Conservation (phyloP, 2,329 filamentous ascomycete species). For the Venturia oleaginea region DNA sequence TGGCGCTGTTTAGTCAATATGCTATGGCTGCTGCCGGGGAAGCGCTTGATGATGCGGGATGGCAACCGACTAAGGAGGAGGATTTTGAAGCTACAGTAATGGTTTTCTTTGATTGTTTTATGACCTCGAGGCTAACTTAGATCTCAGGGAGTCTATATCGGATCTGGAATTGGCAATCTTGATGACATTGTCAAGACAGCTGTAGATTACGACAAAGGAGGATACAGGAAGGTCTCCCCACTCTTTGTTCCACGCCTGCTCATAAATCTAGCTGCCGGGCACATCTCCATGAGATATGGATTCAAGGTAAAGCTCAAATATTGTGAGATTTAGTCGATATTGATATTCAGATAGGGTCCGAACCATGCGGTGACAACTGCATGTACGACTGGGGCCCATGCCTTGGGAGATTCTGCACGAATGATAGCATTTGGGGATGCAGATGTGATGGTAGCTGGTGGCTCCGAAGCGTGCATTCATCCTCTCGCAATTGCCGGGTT, state of each 20-base stretch:
- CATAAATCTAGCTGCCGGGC: conserved; percentile 90
- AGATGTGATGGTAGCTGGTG: conserved; percentile 92
- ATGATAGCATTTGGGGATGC: conserved; percentile 89
- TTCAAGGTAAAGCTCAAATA: conserved; percentile 46
- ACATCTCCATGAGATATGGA: conserved; percentile 86
- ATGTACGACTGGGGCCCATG: conserved; percentile 92
- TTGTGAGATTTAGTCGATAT: background rate
- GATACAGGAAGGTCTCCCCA: conserved; percentile 87
- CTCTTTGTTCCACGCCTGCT: conserved; percentile 87
- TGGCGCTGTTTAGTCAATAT: conserved; percentile 89
- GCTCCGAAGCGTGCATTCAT: conserved; percentile 91
- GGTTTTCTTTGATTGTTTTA: conserved; percentile 14
- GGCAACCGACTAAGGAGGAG: conserved; percentile 52
- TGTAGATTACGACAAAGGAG: conserved; percentile 62
- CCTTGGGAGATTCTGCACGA: conserved; percentile 85
- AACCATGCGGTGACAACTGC: conserved; percentile 91
- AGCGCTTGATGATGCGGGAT: conserved; percentile 74
- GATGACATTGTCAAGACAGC: conserved; percentile 84
- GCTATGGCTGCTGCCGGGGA: conserved; percentile 79
- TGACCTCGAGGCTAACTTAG: background rate
- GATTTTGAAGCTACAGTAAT: conserved; percentile 61
- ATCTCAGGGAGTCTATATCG: conserved; percentile 70
- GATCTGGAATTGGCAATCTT: conserved; percentile 90
- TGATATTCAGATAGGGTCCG: conserved; percentile 46
- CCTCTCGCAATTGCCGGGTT: conserved; percentile 90